A percentile compares a stretch with the other conserved stretches of the same genome.
These are phyloP conservation scores for Corymbia citriodora DNA, from an alignment of 441 rosid species.

Conservation along the genomic window DNA sequence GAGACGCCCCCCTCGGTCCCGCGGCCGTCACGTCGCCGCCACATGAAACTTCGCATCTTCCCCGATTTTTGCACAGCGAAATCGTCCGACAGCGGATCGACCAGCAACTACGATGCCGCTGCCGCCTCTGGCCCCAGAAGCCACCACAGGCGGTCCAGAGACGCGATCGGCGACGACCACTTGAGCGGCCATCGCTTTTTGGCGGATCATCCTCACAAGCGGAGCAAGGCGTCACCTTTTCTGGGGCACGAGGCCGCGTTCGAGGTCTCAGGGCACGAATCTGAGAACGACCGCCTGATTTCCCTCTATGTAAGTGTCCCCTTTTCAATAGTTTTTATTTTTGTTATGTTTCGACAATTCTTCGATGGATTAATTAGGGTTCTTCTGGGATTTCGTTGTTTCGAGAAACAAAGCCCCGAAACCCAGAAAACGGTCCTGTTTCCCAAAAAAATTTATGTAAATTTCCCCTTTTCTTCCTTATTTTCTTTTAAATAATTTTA, in stretches of 20 bases:
- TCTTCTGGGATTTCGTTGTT: too few species aligned
- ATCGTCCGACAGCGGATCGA: not conserved
- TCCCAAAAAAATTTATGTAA: too few species aligned
- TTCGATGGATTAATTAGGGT: too few species aligned
- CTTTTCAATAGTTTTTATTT: too few species aligned
- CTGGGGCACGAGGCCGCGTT: conserved; percentile 22
- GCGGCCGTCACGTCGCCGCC: too few species aligned
- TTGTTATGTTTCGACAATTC: too few species aligned
- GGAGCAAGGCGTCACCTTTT: conserved; percentile 4
- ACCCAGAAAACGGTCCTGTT: too few species aligned
- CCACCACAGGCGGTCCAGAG: not conserved
- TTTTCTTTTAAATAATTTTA: too few species aligned
- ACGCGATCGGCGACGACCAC: not conserved
- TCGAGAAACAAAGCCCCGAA: too few species aligned
- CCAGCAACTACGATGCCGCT: not conserved
- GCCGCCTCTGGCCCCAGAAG: not conserved
- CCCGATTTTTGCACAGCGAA: not conserved
- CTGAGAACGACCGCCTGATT: conserved; percentile 32
- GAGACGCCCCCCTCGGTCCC: too few species aligned
- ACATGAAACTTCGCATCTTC: not conserved
- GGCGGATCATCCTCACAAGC: not conserved
- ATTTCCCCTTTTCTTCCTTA: too few species aligned
- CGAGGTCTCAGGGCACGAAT: conserved; percentile 39
- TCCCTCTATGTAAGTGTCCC: conserved; percentile 36
- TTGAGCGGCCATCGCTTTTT: not conserved